Evolutionary conservation across 1,139 yeast species (phyloP), one percentile per base, ranked within the genome.

Genomic region (Taphrina flavorubra): DNA sequence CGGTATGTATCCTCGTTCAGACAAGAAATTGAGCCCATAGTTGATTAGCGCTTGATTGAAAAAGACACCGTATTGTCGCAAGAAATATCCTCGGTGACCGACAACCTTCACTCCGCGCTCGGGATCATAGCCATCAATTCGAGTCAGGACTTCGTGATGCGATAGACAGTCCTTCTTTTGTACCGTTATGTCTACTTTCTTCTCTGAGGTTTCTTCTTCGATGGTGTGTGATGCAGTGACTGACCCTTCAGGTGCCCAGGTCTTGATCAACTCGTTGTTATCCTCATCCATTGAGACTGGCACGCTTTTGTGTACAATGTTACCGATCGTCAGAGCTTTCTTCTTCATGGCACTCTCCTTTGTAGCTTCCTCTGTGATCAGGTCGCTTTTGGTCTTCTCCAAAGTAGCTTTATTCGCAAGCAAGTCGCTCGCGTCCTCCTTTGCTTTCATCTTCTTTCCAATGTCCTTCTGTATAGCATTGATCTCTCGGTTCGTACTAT

Each of bases 41-140:
- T 92, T 94, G 80, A 94, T 94, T 80, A 94, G 84, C 47, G 99
- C 99, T 82, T 95, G 98, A 84, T 95, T 94, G 79, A 94, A 86
- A 82, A 92, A 95, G 51, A 94, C 99, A 81, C 99, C 99, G 76
- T 86, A 89, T 79, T 89, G 89, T 82, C 97, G 88, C 79, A 95
- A 84, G 81, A 94, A 94, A 82, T 92, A 94, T 72, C 99, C 99
- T 82, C 99, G 89, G 85, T 94, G 99, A 72, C 99, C 99, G 70
- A 94, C 94, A 74, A 94, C 88, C 82, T 92, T 90, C 72, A 91
- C 97, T 79, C 99, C 99, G 82, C 99, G 89, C 81, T 94, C 99
- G 74, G 97, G 98, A 79, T 94, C 99, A 79, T 91, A 94, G 73
- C 99, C 99, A 77, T 94, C 97, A 74, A 94, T 84, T 81, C 98